Evolutionary conservation across 2,329 filamentous ascomycete genomes (phyloP).

Genomic region (Didymella keratinophila): DNA sequence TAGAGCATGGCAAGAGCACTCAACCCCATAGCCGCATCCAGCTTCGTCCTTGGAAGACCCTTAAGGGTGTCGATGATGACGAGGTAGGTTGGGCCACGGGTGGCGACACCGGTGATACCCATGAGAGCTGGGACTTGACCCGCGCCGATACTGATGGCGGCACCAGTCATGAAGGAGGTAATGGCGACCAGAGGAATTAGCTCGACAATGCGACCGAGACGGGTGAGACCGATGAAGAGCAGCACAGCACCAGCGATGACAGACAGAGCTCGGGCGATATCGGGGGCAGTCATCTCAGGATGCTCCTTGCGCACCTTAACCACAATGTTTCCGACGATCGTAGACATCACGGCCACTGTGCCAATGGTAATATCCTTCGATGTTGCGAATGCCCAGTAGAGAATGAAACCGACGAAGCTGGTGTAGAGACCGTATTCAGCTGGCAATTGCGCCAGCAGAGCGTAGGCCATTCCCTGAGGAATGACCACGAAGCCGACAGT

Average conservation of each 20-base stretch:
- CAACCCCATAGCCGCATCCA: conserved; percentile 88
- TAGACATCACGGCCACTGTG: conserved; percentile 96
- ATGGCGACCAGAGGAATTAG: conserved; percentile 91
- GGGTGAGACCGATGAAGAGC: conserved; percentile 77
- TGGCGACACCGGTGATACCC: conserved; percentile 78
- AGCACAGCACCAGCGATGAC: conserved; percentile 83
- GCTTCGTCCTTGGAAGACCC: conserved; percentile 68
- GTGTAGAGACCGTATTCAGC: conserved; percentile 90
- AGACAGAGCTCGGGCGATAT: conserved; percentile 81
- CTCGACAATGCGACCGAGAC: conserved; percentile 90
- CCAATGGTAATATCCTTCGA: conserved; percentile 99
- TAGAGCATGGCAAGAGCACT: conserved; percentile 83
- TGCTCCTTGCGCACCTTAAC: conserved; percentile 64
- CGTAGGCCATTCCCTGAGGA: conserved; percentile 96
- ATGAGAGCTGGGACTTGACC: conserved; percentile 85
- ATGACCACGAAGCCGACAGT: conserved; percentile 83
- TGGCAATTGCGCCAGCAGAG: conserved; percentile 78
- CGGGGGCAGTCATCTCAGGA: conserved; percentile 43
- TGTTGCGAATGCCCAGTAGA: conserved; percentile 98
- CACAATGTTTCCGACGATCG: conserved; percentile 84
- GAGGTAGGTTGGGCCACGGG: conserved; percentile 77
- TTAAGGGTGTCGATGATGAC: conserved; percentile 88
- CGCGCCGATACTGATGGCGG: conserved; percentile 84
- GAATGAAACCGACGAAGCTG: conserved; percentile 91
- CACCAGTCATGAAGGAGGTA: conserved; percentile 97